phyloP scores from a whole-genome alignment of 345 rosid species.

The Corymbia maculata region DNA sequence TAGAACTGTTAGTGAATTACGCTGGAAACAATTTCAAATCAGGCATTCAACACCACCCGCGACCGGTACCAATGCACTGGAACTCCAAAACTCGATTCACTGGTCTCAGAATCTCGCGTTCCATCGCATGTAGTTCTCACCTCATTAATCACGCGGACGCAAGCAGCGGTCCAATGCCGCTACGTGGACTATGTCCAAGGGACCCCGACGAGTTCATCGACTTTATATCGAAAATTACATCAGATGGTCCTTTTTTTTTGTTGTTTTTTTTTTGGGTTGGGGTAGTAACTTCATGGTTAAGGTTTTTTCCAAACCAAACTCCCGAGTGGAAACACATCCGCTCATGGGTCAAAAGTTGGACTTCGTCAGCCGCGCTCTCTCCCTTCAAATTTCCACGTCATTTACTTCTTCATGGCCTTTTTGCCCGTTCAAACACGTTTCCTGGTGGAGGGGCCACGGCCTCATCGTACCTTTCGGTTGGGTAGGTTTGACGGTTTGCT shows the following conservation, averaged over 20 bases:
- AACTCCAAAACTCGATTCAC: rapidly evolving
- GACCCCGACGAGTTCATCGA: neutral
- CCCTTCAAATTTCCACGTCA: neutral
- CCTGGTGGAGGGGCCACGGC: neutral
- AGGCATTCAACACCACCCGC: neutral
- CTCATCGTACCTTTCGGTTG: neutral
- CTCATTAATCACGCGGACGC: rapidly evolving
- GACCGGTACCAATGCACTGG: neutral
- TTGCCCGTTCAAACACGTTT: neutral
- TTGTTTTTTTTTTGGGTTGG: neutral
- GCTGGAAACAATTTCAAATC: neutral
- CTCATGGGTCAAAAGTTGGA: neutral
- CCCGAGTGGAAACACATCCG: neutral
- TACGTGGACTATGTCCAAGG: no score
- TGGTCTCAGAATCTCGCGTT: neutral
- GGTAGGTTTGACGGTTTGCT: neutral
- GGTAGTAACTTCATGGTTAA: neutral
- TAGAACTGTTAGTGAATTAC: rapidly evolving
- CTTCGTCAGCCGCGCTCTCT: neutral
- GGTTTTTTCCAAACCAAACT: neutral
- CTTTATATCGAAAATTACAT: neutral
- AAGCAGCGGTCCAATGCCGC: neutral
- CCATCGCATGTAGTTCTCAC: neutral
- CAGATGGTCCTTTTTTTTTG: neutral
- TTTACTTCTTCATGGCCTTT: neutral